These are phyloP conservation scores for Saturnispora ahearnii DNA, from an alignment of 805 yeast genomes.

Conservation along the genomic window DNA sequence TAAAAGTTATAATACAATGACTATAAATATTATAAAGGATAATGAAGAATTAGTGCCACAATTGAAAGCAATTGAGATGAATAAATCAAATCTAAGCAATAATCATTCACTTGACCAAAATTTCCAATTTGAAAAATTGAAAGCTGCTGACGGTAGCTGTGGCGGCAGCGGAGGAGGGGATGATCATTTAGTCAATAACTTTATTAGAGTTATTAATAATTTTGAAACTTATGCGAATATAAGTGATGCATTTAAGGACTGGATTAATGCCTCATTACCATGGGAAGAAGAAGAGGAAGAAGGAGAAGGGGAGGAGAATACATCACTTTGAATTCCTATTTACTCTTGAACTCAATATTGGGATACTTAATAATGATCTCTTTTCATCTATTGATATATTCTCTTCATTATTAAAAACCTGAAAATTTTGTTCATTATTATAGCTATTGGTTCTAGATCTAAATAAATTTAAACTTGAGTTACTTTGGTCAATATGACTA, in stretches of 20 bases:
- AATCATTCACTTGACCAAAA: conserved; percentile 25
- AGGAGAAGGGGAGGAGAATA: neutral
- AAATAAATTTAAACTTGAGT: neutral
- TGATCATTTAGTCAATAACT: conserved; percentile 25
- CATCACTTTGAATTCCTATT: conserved; percentile 11
- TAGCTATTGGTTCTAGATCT: neutral
- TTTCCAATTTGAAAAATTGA: conserved; percentile 25
- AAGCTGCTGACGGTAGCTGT: neutral
- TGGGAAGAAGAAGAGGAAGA: conserved; percentile 5
- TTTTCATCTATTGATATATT: conserved; percentile 5
- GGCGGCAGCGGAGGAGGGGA: conserved; percentile 6
- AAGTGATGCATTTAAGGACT: conserved; percentile 30
- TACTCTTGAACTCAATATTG: conserved; percentile 24
- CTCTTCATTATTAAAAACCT: neutral
- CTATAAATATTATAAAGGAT: conserved; percentile 59
- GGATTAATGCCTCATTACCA: conserved; percentile 19
- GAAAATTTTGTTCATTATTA: neutral
- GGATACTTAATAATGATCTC: conserved; percentile 25
- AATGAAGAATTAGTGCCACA: conserved; percentile 12
- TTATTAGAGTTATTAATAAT: conserved; percentile 27
- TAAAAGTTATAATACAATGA: conserved; percentile 78
- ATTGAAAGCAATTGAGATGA: conserved; percentile 3
- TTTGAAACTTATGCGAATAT: conserved; percentile 28
- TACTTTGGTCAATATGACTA: neutral
- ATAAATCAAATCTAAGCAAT: neutral